phyloP scores from a whole-genome alignment of 2,329 filamentous ascomycete genomes.

The Apiospora hydei region DNA sequence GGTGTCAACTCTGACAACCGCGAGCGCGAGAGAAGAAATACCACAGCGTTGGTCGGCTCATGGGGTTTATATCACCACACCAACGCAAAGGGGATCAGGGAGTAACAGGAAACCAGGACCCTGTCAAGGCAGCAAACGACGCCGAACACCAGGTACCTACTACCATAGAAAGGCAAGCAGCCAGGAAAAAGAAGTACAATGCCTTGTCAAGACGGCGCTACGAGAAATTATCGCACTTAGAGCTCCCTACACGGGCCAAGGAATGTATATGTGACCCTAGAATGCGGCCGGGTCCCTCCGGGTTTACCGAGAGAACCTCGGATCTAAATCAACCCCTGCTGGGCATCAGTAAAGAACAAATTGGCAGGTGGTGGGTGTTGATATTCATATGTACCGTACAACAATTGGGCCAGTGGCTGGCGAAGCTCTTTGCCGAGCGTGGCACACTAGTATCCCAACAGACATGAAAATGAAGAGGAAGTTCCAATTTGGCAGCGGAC shows the following conservation, averaged over 20 bases:
- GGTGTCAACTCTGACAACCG: conserved; percentile 12
- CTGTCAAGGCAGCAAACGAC: conserved; percentile 11
- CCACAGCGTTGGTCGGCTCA: conserved; percentile 8
- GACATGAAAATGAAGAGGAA: background rate
- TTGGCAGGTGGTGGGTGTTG: background rate
- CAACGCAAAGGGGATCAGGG: background rate
- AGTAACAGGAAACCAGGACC: background rate
- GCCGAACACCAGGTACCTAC: conserved; percentile 16
- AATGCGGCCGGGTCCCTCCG: background rate
- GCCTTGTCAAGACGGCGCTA: conserved; percentile 3
- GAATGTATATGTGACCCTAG: background rate
- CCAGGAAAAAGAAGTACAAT: conserved; percentile 18
- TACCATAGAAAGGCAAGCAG: conserved; percentile 19
- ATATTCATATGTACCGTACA: background rate
- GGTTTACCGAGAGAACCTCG: background rate
- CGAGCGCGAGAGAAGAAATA: background rate
- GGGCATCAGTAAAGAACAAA: background rate
- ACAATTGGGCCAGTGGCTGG: background rate
- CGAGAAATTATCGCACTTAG: conserved; percentile 2
- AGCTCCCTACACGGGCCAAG: background rate
- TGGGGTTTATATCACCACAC: conserved; percentile 4
- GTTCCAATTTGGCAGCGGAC: background rate
- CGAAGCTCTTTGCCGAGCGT: background rate
- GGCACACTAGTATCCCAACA: background rate
- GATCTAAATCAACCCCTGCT: conserved; percentile 2